Conservation (phyloP, 139 green algal genomes). For the Tetradesmus obliquus region DNA sequence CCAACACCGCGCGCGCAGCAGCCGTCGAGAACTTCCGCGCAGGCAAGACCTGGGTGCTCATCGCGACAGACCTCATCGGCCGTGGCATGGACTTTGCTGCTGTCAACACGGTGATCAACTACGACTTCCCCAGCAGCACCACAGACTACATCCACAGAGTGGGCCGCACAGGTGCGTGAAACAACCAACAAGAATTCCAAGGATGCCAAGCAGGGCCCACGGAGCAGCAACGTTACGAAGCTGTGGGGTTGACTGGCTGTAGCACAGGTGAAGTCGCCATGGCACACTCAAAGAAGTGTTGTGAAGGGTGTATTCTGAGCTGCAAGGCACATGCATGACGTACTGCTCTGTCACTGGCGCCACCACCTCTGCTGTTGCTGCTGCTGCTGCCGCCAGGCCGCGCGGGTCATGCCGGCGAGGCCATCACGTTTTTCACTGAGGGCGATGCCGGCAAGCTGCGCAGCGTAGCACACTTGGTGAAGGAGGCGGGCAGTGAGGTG, state of each 20-base stretch:
- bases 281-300: not conserved
- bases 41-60: constrained; percentile 89
- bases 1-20: constrained; percentile 65
- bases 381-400: not conserved
- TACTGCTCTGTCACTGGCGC: too few relatives aligned
- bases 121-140: constrained; percentile 90
- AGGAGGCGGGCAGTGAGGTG: constrained; percentile 75
- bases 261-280: not conserved
- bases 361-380: not conserved
- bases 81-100: constrained; percentile 93
- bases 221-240: constrained; percentile 2
- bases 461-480: constrained; percentile 81
- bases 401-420: constrained; percentile 62
- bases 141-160: constrained; percentile 95
- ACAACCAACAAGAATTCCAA: constrained; percentile 30
- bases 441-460: constrained; percentile 76
- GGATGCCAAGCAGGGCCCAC: too few relatives aligned
- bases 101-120: constrained; percentile 97
- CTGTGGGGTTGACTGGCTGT: constrained; percentile 38
- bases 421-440: constrained; percentile 92
- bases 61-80: constrained; percentile 95
- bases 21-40: constrained; percentile 84
- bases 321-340: too few relatives aligned
- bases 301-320: too few relatives aligned
- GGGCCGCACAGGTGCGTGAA: constrained; percentile 79